phyloP scores from a whole-genome alignment of 2,329 filamentous ascomycete genomes.

The Fusarium coicis region DNA sequence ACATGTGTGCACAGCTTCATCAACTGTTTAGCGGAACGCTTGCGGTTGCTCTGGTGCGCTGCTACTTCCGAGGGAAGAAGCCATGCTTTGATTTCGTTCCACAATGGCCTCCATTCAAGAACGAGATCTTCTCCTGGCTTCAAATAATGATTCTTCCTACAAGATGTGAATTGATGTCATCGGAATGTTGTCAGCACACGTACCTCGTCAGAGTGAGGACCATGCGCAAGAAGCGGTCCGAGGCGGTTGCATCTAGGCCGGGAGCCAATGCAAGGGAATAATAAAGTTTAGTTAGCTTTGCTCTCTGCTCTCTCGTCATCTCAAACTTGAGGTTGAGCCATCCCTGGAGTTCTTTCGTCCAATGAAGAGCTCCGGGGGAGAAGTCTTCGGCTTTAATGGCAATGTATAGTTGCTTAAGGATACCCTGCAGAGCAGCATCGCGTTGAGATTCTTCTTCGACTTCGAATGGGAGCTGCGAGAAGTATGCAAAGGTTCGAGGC shows the following conservation, averaged over 20 bases:
- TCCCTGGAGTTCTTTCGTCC: constrained; percentile 94
- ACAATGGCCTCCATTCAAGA: constrained; percentile 93
- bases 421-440: constrained; percentile 83
- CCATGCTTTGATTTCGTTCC: constrained; percentile 90
- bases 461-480: constrained; percentile 86
- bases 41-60: constrained; percentile 65
- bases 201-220: constrained; percentile 95
- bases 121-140: constrained; percentile 89
- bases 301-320: constrained; percentile 84
- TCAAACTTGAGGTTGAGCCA: constrained; percentile 99
- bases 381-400: constrained; percentile 94
- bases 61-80: constrained; percentile 88
- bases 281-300: constrained; percentile 88
- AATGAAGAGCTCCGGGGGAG: constrained; percentile 90
- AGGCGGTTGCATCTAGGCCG: constrained; percentile 81
- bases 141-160: constrained; percentile 92
- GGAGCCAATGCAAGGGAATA: constrained; percentile 93
- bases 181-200: constrained; percentile 48
- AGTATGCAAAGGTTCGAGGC: constrained; percentile 93
- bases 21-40: constrained; percentile 71
- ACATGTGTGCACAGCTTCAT: constrained; percentile 91
- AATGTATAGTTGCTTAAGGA: constrained; percentile 93
- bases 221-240: constrained; percentile 96
- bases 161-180: constrained; percentile 15
- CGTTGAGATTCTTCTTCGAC: constrained; percentile 84